Base-by-base conservation (phyloP, 2,329 filamentous ascomycete species). In the Venturia pyrina region DNA sequence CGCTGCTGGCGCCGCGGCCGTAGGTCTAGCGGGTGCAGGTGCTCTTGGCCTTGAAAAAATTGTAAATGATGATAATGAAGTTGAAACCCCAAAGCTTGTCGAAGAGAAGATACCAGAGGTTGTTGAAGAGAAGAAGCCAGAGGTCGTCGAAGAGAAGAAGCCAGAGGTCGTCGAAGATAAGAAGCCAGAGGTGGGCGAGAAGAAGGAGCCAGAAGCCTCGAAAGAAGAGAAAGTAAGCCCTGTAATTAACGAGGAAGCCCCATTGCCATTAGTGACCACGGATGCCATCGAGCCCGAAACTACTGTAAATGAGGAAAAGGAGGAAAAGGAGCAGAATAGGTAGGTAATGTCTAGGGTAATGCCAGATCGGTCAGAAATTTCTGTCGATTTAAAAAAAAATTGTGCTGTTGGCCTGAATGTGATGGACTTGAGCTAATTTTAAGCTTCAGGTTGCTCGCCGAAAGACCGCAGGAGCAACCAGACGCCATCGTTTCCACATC, bases 21-120 rank as follows among this genome's bases (percentile, higher is more conserved):
- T 50, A 50, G 46, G 21, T 53, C 15, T 53, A 7, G 48, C 28
- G 5, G 62, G 43, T 41, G 46, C 62, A 32, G 46, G 24, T 34
- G 62, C 44, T 34, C 21, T 57, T 64, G 46, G 62, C 19, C 32
- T 64, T 11, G 32, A 2, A 34, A 64, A 64, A n/a, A n/a, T 21
- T 37, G 11, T 64, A 28, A 41, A 13, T 21, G 44, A 64, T 37
- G 17, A 41, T 40, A 46, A 64, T 15, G 46, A 43, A 43, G 24
- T 21, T 13, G 40, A 63, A 46, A 17, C 37, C 6, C 3, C 21
- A 7, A 46, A 63, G 1, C 19, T 21, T 15, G 61, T 28, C 4
- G n/a, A 28, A n/a, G 24, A 48, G 34, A 8, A 63, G 37, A 28
- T 48, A 19, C 34, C 34, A n/a, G 61, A 63, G 61, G 10, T n/a